Evolutionary conservation across 31 red algal species (phyloP).

Genomic region (Porphyra umbilicalis): DNA sequence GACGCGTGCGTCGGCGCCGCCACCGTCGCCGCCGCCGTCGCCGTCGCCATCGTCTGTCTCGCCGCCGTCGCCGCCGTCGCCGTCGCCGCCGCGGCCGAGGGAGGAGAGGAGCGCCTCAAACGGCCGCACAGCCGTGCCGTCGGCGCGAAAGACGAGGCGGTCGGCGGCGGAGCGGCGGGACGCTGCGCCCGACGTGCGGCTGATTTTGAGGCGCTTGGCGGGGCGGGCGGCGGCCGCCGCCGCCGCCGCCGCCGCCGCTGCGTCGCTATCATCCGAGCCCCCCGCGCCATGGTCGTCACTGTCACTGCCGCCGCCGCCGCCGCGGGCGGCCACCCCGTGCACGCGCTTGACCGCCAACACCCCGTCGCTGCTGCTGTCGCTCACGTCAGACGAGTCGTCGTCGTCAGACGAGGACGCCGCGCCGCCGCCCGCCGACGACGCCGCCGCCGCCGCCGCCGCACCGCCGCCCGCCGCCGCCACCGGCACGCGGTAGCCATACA

Average conservation of each 20-base stretch:
- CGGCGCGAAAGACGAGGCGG: neutral
- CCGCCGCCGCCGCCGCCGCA: neutral
- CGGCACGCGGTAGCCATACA: neutral
- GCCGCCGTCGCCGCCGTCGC: neutral
- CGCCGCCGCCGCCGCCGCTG: neutral
- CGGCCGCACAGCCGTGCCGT: neutral
- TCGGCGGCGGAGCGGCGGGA: neutral
- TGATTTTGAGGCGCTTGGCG: neutral
- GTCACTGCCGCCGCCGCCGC: neutral
- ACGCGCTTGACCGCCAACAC: neutral
- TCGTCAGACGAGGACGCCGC: neutral
- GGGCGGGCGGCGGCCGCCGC: neutral
- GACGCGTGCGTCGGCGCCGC: neutral
- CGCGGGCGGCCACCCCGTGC: neutral
- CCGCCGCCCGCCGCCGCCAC: neutral
- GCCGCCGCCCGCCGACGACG: neutral
- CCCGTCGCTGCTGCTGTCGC: neutral
- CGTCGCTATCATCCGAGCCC: neutral
- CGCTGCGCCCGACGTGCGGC: neutral
- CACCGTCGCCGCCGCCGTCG: neutral
- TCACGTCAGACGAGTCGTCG: neutral
- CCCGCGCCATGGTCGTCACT: too few relatives aligned
- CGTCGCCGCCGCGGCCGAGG: neutral
- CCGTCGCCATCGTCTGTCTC: too few relatives aligned
- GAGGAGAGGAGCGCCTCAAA: neutral